phyloP scores from a whole-genome alignment of 768 basidiomycete species.

The Suillus tomentosus region DNA sequence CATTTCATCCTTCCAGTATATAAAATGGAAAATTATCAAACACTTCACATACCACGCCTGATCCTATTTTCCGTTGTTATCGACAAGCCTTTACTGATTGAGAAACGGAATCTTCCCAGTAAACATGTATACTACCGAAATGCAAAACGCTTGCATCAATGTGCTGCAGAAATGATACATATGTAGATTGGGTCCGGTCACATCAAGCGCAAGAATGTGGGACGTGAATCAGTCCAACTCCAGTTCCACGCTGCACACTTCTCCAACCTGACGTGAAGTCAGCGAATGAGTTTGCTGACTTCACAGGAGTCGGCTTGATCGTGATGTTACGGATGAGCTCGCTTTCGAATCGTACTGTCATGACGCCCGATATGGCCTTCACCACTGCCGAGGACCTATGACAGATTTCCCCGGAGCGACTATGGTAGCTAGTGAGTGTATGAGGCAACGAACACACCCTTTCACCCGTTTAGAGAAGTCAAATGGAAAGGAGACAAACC shows the following conservation, averaged over 20 bases:
- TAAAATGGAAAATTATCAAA: no score
- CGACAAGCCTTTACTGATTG: no score
- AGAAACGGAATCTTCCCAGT: not conserved
- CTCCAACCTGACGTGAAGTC: slow-evolving; percentile 52
- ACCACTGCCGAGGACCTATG: slow-evolving; percentile 57
- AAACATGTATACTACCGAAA: not conserved
- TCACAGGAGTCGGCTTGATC: slow-evolving; percentile 70
- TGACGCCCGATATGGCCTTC: slow-evolving; percentile 97
- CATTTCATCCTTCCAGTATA: no score
- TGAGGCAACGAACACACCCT: not conserved
- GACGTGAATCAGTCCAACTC: slow-evolving; percentile 66
- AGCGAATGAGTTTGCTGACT: slow-evolving; percentile 7
- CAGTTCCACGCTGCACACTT: slow-evolving; percentile 85
- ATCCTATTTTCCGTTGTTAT: no score
- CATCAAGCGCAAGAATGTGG: not conserved
- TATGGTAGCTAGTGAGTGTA: not conserved
- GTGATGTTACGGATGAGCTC: slow-evolving; percentile 99
- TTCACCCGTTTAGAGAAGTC: slow-evolving; percentile 24
- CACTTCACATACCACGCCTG: no score
- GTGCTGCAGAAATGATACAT: not conserved
- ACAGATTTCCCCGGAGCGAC: no score
- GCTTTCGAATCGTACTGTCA: slow-evolving; percentile 99
- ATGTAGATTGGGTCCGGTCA: not conserved
- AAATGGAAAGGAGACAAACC: no score
- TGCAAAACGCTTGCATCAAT: not conserved